Percentiles rank a stretch among this genome's conserved stretches.
Evolutionary conservation across 805 yeast genomes (phyloP).

Genomic region (Metschnikowia reukaufii): DNA sequence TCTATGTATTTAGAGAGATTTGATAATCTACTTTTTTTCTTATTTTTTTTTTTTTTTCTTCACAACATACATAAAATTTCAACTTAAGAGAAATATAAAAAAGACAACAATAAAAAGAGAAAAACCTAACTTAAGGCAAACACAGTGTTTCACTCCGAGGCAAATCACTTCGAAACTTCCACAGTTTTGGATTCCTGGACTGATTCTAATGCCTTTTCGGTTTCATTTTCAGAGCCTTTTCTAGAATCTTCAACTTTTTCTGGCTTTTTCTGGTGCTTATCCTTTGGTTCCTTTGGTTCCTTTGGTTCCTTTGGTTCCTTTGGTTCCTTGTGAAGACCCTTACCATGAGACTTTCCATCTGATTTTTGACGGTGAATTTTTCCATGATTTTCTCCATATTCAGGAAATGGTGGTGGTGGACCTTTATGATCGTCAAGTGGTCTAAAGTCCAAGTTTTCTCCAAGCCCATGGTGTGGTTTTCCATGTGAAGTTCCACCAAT

Average conservation of each 20-base stretch:
- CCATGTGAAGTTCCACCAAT: neutral
- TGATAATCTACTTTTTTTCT: neutral
- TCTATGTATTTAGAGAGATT: no score
- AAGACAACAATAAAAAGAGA: neutral
- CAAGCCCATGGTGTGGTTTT: neutral
- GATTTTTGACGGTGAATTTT: constrained; percentile 2
- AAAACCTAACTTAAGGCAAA: no score
- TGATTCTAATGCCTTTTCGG: neutral
- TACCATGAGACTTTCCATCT: neutral
- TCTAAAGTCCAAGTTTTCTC: neutral
- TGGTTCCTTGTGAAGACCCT: constrained; percentile 5
- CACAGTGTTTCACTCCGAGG: no score
- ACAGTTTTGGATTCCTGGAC: neutral
- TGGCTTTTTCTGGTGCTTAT: neutral
- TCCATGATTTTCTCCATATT: neutral
- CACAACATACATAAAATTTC: neutral
- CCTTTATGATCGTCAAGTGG: constrained; percentile 6
- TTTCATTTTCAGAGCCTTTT: neutral
- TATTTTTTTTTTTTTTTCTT: neutral
- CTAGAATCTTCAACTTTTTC: neutral
- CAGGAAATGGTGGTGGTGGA: constrained; percentile 7
- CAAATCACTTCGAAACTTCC: no score
- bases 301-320: neutral
- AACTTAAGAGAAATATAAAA: neutral
- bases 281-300: neutral